phyloP scores from a whole-genome alignment of 2,329 filamentous ascomycete genomes.

The Ophiostoma novo-ulmi region DNA sequence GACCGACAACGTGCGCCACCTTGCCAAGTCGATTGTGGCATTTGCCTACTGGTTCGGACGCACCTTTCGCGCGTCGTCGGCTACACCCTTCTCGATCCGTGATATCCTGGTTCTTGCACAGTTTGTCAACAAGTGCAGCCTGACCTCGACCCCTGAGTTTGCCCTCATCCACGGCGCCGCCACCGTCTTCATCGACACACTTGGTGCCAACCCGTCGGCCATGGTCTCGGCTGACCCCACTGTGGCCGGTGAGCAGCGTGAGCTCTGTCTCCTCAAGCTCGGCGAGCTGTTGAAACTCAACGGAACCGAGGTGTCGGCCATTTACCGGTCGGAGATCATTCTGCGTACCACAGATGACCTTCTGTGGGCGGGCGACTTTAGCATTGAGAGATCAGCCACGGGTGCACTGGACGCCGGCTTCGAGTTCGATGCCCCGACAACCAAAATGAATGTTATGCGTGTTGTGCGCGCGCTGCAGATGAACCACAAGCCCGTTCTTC shows the following conservation, averaged over 20 bases:
- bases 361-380: constrained; percentile 71
- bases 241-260: constrained; percentile 62
- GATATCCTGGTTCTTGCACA: constrained; percentile 91
- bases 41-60: constrained; percentile 93
- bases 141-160: constrained; percentile 35
- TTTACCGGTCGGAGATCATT: constrained; percentile 61
- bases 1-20: constrained; percentile 36
- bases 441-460: constrained; percentile 81
- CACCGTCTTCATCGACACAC: constrained; percentile 91
- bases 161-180: constrained; percentile 76
- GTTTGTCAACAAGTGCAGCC: constrained; percentile 70
- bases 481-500: constrained; percentile 73
- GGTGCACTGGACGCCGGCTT: constrained; percentile 53
- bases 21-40: constrained; percentile 66
- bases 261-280: constrained; percentile 67
- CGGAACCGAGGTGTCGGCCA: constrained; percentile 51
- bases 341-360: constrained; percentile 50
- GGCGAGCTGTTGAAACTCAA: constrained; percentile 53
- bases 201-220: constrained; percentile 91
- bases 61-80: constrained; percentile 68
- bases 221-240: constrained; percentile 68
- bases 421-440: constrained; percentile 84
- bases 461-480: constrained; percentile 85
- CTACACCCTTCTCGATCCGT: constrained; percentile 79
- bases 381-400: constrained; percentile 49